Conservation (phyloP, 208 protist species). For the Trypanosoma scelopori region DNA sequence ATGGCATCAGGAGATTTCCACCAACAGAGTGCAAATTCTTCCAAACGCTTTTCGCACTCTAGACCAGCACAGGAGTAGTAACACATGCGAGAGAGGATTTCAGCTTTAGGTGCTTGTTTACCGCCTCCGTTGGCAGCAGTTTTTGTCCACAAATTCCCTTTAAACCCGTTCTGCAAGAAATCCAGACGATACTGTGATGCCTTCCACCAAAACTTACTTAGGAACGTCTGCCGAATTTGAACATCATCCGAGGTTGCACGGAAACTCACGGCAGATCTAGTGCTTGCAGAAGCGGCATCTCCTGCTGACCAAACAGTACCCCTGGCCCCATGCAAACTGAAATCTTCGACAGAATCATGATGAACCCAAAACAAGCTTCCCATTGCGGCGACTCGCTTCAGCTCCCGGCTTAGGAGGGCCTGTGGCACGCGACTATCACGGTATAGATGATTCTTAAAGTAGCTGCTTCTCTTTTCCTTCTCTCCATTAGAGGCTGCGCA, state of each 20-base stretch:
- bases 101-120: neutral
- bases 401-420: slow-evolving; percentile 16
- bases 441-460: slow-evolving; percentile 24
- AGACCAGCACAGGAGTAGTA: slow-evolving; percentile 24
- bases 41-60: slow-evolving; percentile 21
- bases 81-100: slow-evolving; percentile 18
- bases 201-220: slow-evolving; percentile 38
- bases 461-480: slow-evolving; percentile 17
- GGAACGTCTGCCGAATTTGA: slow-evolving; percentile 22
- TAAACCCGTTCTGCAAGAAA: slow-evolving; percentile 32
- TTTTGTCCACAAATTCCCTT: slow-evolving; percentile 32
- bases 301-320: slow-evolving; percentile 31
- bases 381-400: slow-evolving; percentile 14
- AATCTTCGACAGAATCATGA: slow-evolving; percentile 34
- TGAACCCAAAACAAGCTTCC: slow-evolving; percentile 36
- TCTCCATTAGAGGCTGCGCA: slow-evolving; percentile 16
- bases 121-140: slow-evolving; percentile 13
- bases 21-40: slow-evolving; percentile 29
- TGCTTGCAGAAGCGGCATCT: slow-evolving; percentile 31
- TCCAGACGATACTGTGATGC: slow-evolving; percentile 33
- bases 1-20: slow-evolving; percentile 35
- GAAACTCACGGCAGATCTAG: slow-evolving; percentile 19
- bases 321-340: slow-evolving; percentile 19
- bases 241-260: slow-evolving; percentile 24
- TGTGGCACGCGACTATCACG: slow-evolving; percentile 20